These are phyloP conservation scores for Epichloe sp. DNA, from an alignment of 2,329 filamentous ascomycete species.

Conservation along the genomic window DNA sequence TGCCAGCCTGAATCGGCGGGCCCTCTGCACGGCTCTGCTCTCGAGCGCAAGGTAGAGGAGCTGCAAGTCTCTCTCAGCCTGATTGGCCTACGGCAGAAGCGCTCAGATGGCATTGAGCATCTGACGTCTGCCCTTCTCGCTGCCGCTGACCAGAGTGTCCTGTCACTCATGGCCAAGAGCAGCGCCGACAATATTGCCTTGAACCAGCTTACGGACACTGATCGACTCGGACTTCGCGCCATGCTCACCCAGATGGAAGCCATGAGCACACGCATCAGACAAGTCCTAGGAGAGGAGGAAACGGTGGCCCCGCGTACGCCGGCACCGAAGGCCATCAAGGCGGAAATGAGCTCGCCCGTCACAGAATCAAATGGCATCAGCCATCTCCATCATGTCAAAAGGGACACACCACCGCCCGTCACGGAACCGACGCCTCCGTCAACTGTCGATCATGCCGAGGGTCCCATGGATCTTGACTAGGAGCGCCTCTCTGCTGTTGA, in stretches of 20 bases:
- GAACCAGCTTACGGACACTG: slow-evolving; percentile 26
- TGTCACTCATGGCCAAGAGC: slow-evolving; percentile 36
- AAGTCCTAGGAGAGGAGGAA: slow-evolving; percentile 22
- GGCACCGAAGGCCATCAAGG: slow-evolving; percentile 9
- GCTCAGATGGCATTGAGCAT: slow-evolving; percentile 34
- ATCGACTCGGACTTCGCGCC: slow-evolving; percentile 32
- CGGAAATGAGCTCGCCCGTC: slow-evolving; percentile 14
- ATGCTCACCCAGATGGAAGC: slow-evolving; percentile 35
- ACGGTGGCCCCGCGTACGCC: slow-evolving; percentile 5
- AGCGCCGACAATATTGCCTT: slow-evolving; percentile 29
- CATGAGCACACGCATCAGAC: slow-evolving; percentile 28
- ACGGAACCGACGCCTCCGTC: slow-evolving; percentile 27
- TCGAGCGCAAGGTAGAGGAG: slow-evolving; percentile 39
- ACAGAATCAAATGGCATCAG: slow-evolving; percentile 11
- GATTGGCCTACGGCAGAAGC: slow-evolving; percentile 38
- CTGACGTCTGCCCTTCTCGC: slow-evolving; percentile 47
- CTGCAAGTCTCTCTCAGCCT: slow-evolving; percentile 55
- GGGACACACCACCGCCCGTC: slow-evolving; percentile 16
- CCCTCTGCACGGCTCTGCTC: slow-evolving; percentile 21
- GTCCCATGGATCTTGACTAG: slow-evolving; percentile 28
- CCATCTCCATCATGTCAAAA: slow-evolving; percentile 15
- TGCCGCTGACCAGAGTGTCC: slow-evolving; percentile 29
- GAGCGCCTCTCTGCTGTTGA: neutral
- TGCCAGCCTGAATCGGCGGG: slow-evolving; percentile 8
- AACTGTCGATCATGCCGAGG: slow-evolving; percentile 25